Evolutionary conservation across 768 basidiomycete genomes (phyloP).

Genomic region (Heimioporus sp.): DNA sequence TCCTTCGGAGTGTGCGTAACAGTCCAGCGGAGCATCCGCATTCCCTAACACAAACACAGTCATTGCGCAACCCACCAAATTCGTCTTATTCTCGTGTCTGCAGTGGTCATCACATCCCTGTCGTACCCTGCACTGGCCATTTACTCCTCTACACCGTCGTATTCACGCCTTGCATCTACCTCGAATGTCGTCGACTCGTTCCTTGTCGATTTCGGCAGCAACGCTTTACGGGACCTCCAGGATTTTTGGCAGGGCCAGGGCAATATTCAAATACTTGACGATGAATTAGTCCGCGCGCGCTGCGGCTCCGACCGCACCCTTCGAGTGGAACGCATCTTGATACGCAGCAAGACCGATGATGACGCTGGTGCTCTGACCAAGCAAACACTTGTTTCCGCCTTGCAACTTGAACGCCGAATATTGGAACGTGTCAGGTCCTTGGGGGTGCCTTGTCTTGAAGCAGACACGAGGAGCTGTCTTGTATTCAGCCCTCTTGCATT

Average conservation of each 20-base stretch:
- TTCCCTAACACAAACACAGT: slow-evolving; percentile 37
- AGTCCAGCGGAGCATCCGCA: neutral
- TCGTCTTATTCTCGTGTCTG: slow-evolving; percentile 82
- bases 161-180: slow-evolving; percentile 52
- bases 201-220: slow-evolving; percentile 50
- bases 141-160: slow-evolving; percentile 72
- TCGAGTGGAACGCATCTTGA: slow-evolving; percentile 73
- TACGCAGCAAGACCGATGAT: slow-evolving; percentile 49
- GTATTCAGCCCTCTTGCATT: slow-evolving; percentile 72
- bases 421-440: slow-evolving; percentile 43
- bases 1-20: slow-evolving; percentile 77
- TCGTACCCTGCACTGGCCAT: slow-evolving; percentile 89
- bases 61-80: slow-evolving; percentile 92
- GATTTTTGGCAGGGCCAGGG: slow-evolving; percentile 70
- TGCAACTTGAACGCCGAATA: slow-evolving; percentile 60
- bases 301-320: slow-evolving; percentile 69
- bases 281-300: slow-evolving; percentile 67
- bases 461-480: slow-evolving; percentile 55
- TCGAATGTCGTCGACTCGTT: slow-evolving; percentile 63
- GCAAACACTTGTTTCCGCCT: slow-evolving; percentile 58
- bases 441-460: slow-evolving; percentile 53
- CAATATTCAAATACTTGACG: slow-evolving; percentile 62
- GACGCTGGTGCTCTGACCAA: slow-evolving; percentile 55
- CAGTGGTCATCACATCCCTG: slow-evolving; percentile 84
- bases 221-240: slow-evolving; percentile 61